phyloP scores from a whole-genome alignment of 2,329 filamentous ascomycete species.

The Chaetomium strumarium region DNA sequence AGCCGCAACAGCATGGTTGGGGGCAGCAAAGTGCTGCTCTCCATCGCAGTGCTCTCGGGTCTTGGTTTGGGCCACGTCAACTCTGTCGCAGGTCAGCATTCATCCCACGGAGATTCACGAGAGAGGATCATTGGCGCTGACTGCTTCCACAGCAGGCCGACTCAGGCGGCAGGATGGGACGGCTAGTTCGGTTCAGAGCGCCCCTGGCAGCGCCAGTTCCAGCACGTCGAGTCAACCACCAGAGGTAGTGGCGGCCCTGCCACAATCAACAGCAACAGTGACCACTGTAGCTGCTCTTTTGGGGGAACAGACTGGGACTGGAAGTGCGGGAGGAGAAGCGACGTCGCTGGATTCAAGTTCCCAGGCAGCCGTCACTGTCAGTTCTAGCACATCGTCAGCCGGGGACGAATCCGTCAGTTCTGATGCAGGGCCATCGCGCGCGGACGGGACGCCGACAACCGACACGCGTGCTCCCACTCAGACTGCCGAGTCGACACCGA shows the following conservation, averaged over 20 bases:
- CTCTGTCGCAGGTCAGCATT: conserved; percentile 24
- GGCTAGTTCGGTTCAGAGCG: conserved; percentile 1
- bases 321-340: background rate
- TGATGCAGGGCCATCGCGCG: conserved; percentile 16
- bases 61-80: conserved; percentile 21
- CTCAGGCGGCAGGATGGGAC: conserved; percentile 14
- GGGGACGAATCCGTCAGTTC: conserved; percentile 12
- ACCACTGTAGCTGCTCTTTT: background rate
- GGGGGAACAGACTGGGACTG: background rate
- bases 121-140: conserved; percentile 7
- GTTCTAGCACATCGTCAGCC: background rate
- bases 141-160: conserved; percentile 9
- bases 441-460: conserved; percentile 17
- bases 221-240: conserved; percentile 5
- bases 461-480: conserved; percentile 18
- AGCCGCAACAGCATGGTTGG: conserved; percentile 23
- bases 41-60: conserved; percentile 23
- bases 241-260: background rate
- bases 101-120: background rate
- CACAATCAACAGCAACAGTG: conserved; percentile 7
- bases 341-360: background rate
- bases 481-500: conserved; percentile 15
- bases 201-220: conserved; percentile 2
- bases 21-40: conserved; percentile 23
- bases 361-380: background rate